Conservation (phyloP, 441 rosid genomes). For the Viola pubescens region DNA sequence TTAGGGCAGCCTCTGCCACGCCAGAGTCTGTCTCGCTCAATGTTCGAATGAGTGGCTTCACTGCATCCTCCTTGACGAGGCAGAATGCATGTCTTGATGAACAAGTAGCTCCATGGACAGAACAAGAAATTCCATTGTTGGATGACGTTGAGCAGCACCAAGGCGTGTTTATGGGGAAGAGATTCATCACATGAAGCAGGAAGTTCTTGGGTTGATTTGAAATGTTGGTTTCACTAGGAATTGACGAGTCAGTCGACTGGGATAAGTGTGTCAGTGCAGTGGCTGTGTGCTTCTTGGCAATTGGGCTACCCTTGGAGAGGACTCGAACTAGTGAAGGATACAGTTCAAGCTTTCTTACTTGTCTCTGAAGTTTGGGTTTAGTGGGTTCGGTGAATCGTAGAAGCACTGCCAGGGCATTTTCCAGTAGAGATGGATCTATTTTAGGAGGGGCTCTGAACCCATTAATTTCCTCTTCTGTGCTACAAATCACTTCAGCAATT, state of each 20-base stretch:
- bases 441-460: conserved; percentile 15
- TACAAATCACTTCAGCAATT: conserved; percentile 37
- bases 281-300: conserved; percentile 42
- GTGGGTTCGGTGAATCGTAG: conserved; percentile 42
- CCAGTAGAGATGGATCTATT: conserved; percentile 29
- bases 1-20: conserved; percentile 47
- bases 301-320: conserved; percentile 36
- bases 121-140: conserved; percentile 20
- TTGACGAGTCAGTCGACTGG: conserved; percentile 26
- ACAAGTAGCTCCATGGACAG: conserved; percentile 44
- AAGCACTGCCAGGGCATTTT: conserved; percentile 45
- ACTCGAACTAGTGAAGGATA: conserved; percentile 37
- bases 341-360: conserved; percentile 35
- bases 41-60: conserved; percentile 38
- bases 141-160: conserved; percentile 37
- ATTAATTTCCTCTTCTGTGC: conserved; percentile 20
- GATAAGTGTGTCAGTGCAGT: conserved; percentile 45
- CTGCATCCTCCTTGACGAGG: conserved; percentile 45
- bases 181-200: conserved; percentile 14
- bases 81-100: conserved; percentile 36
- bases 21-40: conserved; percentile 34
- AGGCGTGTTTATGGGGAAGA: conserved; percentile 21
- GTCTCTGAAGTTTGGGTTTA: conserved; percentile 41
- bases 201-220: conserved; percentile 15
- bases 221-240: conserved; percentile 14